Evolutionary conservation across 306 rosid species (phyloP).

Genomic region (Glycine latifolia): DNA sequence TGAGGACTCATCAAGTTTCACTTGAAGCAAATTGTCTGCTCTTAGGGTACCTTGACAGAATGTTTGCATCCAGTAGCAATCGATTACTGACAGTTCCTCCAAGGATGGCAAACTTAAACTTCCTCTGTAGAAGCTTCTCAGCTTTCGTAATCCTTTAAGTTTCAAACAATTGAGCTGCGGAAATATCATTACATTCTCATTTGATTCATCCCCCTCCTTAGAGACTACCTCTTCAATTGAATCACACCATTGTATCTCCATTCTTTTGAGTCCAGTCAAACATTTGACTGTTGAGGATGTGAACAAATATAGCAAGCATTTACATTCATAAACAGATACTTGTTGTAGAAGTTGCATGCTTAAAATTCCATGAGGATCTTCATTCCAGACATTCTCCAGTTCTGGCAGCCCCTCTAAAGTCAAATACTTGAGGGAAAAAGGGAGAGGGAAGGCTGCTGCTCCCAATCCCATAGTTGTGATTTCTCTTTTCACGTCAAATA

Average conservation of each 20-base stretch:
- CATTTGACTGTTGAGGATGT: neutral
- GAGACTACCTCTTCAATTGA: neutral
- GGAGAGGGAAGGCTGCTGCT: no score
- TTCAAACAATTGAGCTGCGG: neutral
- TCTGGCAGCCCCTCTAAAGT: no score
- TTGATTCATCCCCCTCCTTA: neutral
- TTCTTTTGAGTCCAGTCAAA: neutral
- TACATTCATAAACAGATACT: no score
- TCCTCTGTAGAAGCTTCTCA: neutral
- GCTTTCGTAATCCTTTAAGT: rapidly evolving
- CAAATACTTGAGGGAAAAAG: no score
- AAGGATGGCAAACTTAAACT: neutral
- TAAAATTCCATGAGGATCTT: no score
- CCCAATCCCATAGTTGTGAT: no score
- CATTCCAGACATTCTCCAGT: no score
- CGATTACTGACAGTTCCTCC: neutral
- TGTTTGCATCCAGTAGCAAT: neutral
- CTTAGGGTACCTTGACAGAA: neutral
- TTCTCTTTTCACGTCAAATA: no score
- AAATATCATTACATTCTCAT: neutral
- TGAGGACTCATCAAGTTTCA: no score
- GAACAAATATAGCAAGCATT: neutral
- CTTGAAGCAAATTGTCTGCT: no score
- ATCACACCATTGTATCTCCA: rapidly evolving
- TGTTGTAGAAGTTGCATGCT: no score